Evolutionary conservation across 257 asterid species (phyloP).

Genomic region (Knoxia roxburghii): DNA sequence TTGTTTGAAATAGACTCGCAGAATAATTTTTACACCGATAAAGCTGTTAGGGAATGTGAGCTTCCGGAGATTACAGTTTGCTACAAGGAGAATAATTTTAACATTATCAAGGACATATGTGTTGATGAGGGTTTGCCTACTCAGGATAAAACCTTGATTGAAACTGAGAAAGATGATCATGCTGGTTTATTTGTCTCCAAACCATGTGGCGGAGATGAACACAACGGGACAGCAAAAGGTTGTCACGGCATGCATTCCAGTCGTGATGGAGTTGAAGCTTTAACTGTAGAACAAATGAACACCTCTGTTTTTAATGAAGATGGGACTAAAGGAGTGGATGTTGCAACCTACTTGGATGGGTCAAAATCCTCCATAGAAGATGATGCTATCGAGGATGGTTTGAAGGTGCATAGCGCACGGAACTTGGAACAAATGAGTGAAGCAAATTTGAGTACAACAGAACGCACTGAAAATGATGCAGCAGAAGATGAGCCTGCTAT

Average conservation of each 20-base stretch:
- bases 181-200: constrained; percentile 18
- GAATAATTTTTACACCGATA: constrained; percentile 32
- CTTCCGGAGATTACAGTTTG: constrained; percentile 51
- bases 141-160: constrained; percentile 32
- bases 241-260: constrained; percentile 21
- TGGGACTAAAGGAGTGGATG: constrained; percentile 23
- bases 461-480: constrained; percentile 14
- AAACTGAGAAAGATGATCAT: constrained; percentile 29
- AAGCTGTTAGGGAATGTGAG: constrained; percentile 46
- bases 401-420: constrained; percentile 19
- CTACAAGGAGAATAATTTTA: constrained; percentile 43
- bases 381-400: constrained; percentile 15
- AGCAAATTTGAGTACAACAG: constrained; percentile 8
- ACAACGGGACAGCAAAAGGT: constrained; percentile 17
- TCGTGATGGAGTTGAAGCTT: constrained; percentile 21
- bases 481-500: constrained; percentile 30
- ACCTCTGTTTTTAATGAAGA: constrained; percentile 21
- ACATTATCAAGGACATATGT: constrained; percentile 64
- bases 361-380: constrained; percentile 18
- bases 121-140: constrained; percentile 61
- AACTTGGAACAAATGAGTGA: constrained; percentile 23
- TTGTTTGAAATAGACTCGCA: constrained; percentile 22
- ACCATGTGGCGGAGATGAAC: constrained; percentile 21
- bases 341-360: constrained; percentile 15
- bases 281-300: constrained; percentile 17